Evolutionary conservation across 305 asterid species (phyloP).

Genomic region (Fraxinus paxiana): DNA sequence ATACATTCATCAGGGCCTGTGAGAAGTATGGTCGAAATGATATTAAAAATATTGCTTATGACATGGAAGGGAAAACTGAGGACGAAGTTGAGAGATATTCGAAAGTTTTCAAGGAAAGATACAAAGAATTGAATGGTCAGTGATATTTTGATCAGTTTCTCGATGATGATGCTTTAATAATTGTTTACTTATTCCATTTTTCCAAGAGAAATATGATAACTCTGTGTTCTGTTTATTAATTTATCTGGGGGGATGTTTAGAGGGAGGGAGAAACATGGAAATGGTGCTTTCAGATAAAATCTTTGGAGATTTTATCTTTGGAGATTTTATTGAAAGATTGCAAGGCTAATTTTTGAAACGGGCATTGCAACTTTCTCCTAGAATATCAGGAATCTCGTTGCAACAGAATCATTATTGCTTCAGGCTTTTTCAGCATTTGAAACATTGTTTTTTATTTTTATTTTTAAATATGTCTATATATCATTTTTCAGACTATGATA

Average conservation of each 20-base stretch:
- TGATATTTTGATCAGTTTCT: background rate
- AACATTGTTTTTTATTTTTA: background rate
- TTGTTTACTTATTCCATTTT: background rate
- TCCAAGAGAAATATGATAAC: background rate
- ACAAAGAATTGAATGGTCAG: slow-evolving; percentile 88
- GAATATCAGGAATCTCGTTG: background rate
- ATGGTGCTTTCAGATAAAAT: background rate
- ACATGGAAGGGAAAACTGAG: slow-evolving; percentile 94
- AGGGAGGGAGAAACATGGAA: background rate
- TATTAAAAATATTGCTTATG: slow-evolving; percentile 71
- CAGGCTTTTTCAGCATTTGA: background rate
- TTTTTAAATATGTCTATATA: background rate
- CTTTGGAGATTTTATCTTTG: background rate
- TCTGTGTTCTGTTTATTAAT: background rate
- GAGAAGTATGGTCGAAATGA: slow-evolving; percentile 95
- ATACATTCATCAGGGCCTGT: slow-evolving; percentile 90
- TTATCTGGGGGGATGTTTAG: background rate
- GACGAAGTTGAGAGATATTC: slow-evolving; percentile 96
- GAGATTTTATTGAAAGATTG: background rate
- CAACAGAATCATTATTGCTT: background rate
- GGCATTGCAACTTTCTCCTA: background rate
- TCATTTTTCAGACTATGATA: slow-evolving; percentile 75
- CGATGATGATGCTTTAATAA: background rate
- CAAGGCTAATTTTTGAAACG: background rate
- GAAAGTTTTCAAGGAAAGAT: slow-evolving; percentile 83